Base-by-base conservation (phyloP, 1,284 basidiomycete species). In the Cutaneotrichosporon cutaneum region DNA sequence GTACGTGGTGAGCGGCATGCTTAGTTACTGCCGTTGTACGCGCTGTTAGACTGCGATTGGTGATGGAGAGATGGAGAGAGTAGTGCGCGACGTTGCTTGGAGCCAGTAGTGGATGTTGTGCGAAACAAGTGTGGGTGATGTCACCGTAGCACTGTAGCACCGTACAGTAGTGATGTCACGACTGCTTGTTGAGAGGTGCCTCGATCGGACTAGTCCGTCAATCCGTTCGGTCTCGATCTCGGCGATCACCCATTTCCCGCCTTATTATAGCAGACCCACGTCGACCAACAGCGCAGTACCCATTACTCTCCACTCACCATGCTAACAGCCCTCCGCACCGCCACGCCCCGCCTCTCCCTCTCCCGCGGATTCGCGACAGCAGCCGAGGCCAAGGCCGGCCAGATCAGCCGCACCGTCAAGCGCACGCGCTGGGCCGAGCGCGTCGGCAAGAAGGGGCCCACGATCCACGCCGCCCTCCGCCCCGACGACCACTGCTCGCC, bases 1-100 rank as follows among this genome's bases (percentile, higher is more conserved):
- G 56, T 76, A 74, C 18, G 16, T 42, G 64, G 73, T 69, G 44
- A 72, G 67, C 24, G 36, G 35, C 35, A 54, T 42, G 53, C 14
- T 16, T 21, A 26, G 21, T n/a, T n/a, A n/a, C n/a, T n/a, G n/a
- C n/a, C n/a, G n/a, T n/a, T 3, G 11, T 48, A 10, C 26, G 39
- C 18, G 18, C 39, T 42, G 39, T 42, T 18, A 42, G 18, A 21
- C 16, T 6, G 39, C n/a, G 2, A 42, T 16, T 42, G 39, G 18
- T n/a, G 14, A 36, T 10, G 10, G 14, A 36, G 35, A 14, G 39
- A 42, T 30, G 30, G 30, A 30, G 30, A 30, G 30, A 30, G 30
- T 30, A 30, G 30, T 30, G 30, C 9, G 30, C 30, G 9, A 4
- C 30, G 30, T 5, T 30, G 30, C 9, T 30, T 30, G 30, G 9